These are phyloP conservation scores for Aphanomyces stellatus DNA, from an alignment of 352 stramenopile genomes.

Conservation along the genomic window DNA sequence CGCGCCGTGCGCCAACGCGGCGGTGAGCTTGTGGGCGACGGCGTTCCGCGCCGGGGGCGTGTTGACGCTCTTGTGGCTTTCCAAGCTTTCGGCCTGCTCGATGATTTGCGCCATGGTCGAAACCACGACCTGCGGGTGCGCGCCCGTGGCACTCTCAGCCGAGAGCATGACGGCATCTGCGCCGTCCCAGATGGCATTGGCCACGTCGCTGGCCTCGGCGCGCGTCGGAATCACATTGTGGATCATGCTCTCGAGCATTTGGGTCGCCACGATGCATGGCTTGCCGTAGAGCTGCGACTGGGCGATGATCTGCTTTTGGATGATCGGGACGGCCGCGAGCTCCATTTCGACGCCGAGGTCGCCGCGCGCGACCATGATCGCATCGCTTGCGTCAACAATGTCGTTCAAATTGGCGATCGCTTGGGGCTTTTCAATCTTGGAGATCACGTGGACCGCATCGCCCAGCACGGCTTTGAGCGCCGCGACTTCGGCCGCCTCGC, in stretches of 20 bases:
- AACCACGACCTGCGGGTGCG: constrained; percentile 2
- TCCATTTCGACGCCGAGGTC: constrained; percentile 19
- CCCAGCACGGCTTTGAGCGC: constrained; percentile 11
- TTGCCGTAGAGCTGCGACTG: constrained; percentile 63
- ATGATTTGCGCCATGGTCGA: constrained; percentile 17
- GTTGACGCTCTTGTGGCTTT: background rate
- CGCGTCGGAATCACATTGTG: constrained; percentile 65
- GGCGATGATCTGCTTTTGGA: constrained; percentile 87
- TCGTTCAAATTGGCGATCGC: constrained; percentile 10
- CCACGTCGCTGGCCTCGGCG: constrained; percentile 68
- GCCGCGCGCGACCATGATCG: constrained; percentile 13
- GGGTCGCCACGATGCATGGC: constrained; percentile 78
- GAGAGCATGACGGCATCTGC: constrained; percentile 80
- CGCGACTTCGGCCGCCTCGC: constrained; percentile 3
- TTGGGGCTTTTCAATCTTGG: constrained; percentile 21
- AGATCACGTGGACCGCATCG: constrained; percentile 5
- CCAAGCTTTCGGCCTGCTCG: background rate
- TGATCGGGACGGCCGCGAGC: constrained; percentile 47
- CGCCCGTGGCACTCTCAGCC: constrained; percentile 63
- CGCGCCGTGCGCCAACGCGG: constrained; percentile 6
- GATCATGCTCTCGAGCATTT: constrained; percentile 87
- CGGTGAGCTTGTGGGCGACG: constrained; percentile 6
- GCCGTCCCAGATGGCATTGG: constrained; percentile 71
- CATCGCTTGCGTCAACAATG: constrained; percentile 16
- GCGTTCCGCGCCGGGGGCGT: background rate